Evolutionary conservation across 257 asterid species (phyloP), one percentile per base, ranked within the genome.

Genomic region (Cruciata laevipes): DNA sequence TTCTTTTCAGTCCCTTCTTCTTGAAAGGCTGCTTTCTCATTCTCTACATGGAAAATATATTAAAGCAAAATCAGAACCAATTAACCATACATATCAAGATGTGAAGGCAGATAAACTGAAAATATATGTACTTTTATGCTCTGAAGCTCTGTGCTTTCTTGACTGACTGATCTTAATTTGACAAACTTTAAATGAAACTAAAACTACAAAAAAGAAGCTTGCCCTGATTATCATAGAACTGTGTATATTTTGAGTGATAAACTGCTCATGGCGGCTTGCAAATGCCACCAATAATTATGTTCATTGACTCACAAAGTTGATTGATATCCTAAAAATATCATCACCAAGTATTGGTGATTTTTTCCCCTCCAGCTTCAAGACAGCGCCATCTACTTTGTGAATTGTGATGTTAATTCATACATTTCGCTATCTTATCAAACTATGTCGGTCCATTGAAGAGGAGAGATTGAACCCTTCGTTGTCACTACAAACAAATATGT

Each of bases 171-270:
- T 10, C 33, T 58, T 72, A 44, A 20, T 42, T 47, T 72, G 71
- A 20, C 30, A 25, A 66, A 66, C 56, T 59, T 32, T 47, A 14
- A 64, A 68, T 49, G 76, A 58, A 59, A 73, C 63, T 60, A 65
- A 1, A 27, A 64, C 72, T 59, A 59, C 60, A 8, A 66, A 5
- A 47, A 66, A 35, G 49, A 73, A 21, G 17, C 76, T 61, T 40
- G 63, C 63, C 56, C 63, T 72, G 67, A 66, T 0, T 72, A 72
- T 66, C 76, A 72, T 72, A 56, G 61, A 66, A 27, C 18, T 21
- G n/a, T 47, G 47, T 32, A 32, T 53, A 18, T 8, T 53, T 1
- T 18, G 60, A 11, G 27, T n/a, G 27, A 60, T 40, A 13, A 42
- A 42, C 51, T 23, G 57, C 12, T 18, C 61, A 71, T 37, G 63